phyloP scores from a whole-genome alignment of 805 yeast genomes.

The Yamadazyma insecticola region DNA sequence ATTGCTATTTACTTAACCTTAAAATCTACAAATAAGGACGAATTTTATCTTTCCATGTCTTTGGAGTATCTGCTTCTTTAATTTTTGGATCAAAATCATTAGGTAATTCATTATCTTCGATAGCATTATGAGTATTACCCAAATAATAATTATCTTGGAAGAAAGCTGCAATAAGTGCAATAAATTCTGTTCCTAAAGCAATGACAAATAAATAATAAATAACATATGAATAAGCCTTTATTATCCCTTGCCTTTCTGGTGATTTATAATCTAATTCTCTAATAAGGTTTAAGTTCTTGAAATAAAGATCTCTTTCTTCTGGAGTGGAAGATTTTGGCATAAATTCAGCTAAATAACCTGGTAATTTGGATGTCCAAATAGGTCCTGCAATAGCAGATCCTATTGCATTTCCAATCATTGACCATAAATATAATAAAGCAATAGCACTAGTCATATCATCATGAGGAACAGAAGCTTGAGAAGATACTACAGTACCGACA shows the following conservation, averaged over 20 bases:
- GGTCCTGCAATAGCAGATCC: slow-evolving; percentile 39
- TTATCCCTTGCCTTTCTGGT: slow-evolving; percentile 26
- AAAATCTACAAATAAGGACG: too few species aligned
- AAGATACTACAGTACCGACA: slow-evolving; percentile 32
- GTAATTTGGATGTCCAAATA: slow-evolving; percentile 23
- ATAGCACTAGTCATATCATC: slow-evolving; percentile 38
- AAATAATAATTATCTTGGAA: slow-evolving; percentile 33
- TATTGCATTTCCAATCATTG: slow-evolving; percentile 34
- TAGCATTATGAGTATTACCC: slow-evolving; percentile 33
- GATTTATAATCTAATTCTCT: slow-evolving; percentile 19
- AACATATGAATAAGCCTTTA: slow-evolving; percentile 26
- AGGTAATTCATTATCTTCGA: slow-evolving; percentile 26
- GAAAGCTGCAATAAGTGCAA: slow-evolving; percentile 22
- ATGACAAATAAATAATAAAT: slow-evolving; percentile 20
- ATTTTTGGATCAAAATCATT: slow-evolving; percentile 9
- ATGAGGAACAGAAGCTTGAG: slow-evolving; percentile 40
- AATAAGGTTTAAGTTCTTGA: slow-evolving; percentile 17
- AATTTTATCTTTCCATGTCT: slow-evolving; percentile 1
- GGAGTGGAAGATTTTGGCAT: slow-evolving; percentile 19
- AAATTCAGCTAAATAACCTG: slow-evolving; percentile 21
- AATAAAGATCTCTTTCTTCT: slow-evolving; percentile 15
- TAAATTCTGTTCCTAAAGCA: slow-evolving; percentile 23
- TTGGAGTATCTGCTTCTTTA: not conserved
- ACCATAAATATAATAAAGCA: slow-evolving; percentile 28
- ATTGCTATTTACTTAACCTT: too few species aligned